Conservation (phyloP, 768 basidiomycete genomes). For the Kwoniella sp. region DNA sequence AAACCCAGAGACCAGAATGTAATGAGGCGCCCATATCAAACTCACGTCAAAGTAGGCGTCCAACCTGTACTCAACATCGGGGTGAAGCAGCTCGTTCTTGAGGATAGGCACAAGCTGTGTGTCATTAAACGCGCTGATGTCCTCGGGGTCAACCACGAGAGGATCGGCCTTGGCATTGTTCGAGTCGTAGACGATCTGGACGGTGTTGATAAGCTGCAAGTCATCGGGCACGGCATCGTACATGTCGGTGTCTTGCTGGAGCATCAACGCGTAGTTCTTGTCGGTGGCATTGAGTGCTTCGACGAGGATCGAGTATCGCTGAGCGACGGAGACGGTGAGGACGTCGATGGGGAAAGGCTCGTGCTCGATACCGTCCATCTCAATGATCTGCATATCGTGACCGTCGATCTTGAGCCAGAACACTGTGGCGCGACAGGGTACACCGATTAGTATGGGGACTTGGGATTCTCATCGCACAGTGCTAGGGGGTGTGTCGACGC, state of each 20-base stretch:
- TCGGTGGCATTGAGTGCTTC: constrained; percentile 82
- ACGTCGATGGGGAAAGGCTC: constrained; percentile 73
- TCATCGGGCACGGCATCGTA: constrained; percentile 77
- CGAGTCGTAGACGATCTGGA: constrained; percentile 74
- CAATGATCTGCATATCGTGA: constrained; percentile 59
- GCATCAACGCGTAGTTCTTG: constrained; percentile 75
- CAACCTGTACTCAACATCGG: constrained; percentile 67
- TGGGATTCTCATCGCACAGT: no score
- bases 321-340: constrained; percentile 77
- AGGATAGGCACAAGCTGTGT: constrained; percentile 68
- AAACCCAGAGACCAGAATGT: not conserved
- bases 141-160: constrained; percentile 58
- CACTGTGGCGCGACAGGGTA: constrained; percentile 40
- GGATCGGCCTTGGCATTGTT: constrained; percentile 63
- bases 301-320: constrained; percentile 90
- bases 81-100: constrained; percentile 59
- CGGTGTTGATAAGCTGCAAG: constrained; percentile 78
- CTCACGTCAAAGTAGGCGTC: constrained; percentile 69
- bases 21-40: not conserved
- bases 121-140: constrained; percentile 41
- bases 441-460: constrained; percentile 14
- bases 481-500: no score
- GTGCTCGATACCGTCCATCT: constrained; percentile 63
- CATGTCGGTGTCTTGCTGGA: constrained; percentile 73
- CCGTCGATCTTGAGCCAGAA: constrained; percentile 56